Evolutionary conservation across 768 basidiomycete genomes (phyloP).

Genomic region (Lactifluus hygrophoroides): DNA sequence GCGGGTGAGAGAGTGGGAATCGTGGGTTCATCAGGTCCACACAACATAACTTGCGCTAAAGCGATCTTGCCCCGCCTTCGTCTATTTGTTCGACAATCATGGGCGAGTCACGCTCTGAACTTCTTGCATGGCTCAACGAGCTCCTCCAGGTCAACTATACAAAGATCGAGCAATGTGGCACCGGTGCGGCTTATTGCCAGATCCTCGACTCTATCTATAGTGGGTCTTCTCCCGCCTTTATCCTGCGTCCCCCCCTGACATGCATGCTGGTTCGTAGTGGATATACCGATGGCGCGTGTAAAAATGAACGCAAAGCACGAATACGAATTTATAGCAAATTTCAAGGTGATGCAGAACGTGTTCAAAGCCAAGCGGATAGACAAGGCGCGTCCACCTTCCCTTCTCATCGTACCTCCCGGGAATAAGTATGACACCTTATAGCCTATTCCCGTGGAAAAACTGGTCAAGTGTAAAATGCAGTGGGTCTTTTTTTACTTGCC

Average conservation of each 20-base stretch:
- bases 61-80: not conserved
- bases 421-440: constrained; percentile 25
- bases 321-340: constrained; percentile 93
- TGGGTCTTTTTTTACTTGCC: constrained; percentile 35
- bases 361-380: constrained; percentile 94
- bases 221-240: constrained; percentile 29
- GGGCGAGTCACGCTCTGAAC: constrained; percentile 77
- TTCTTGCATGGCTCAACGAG: constrained; percentile 90
- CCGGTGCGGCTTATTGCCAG: constrained; percentile 91
- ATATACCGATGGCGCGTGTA: constrained; percentile 84
- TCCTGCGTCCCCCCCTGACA: not conserved
- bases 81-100: constrained; percentile 27
- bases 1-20: too few relatives aligned
- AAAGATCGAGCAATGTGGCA: constrained; percentile 87
- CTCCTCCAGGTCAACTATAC: constrained; percentile 86
- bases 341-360: constrained; percentile 86
- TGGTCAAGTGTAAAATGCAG: constrained; percentile 99
- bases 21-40: not conserved
- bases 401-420: not conserved
- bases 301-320: constrained; percentile 96
- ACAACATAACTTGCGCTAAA: not conserved
- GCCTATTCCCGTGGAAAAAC: constrained; percentile 92
- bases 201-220: constrained; percentile 92
- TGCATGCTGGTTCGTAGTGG: constrained; percentile 42
- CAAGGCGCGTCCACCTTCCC: constrained; percentile 47